Conservation (phyloP, 441 rosid species). For the Populus hybrid region DNA sequence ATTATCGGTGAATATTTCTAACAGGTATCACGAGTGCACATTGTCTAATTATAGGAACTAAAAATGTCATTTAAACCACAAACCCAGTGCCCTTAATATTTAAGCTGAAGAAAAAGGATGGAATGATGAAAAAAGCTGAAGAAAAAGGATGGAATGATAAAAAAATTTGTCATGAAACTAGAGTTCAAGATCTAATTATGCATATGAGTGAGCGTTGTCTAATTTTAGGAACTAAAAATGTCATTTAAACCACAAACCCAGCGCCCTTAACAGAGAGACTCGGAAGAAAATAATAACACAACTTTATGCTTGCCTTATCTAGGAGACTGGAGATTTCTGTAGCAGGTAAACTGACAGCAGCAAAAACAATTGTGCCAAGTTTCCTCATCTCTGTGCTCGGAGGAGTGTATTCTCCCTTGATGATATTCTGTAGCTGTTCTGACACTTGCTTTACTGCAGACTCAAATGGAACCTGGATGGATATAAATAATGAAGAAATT, state of each 20-base stretch:
- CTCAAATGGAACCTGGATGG: constrained; percentile 72
- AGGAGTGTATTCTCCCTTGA: constrained; percentile 59
- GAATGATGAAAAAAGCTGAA: neutral
- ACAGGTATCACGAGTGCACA: too few species aligned
- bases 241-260: neutral
- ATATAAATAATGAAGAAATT: constrained; percentile 14
- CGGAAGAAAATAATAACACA: neutral
- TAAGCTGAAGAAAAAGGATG: neutral
- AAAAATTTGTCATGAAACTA: too few species aligned
- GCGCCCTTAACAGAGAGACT: neutral
- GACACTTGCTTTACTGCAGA: constrained; percentile 59
- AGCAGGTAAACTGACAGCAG: constrained; percentile 70
- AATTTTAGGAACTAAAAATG: neutral
- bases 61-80: too few species aligned
- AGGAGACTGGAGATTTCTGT: constrained; percentile 53
- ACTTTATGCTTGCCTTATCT: constrained; percentile 44
- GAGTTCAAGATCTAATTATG: too few species aligned
- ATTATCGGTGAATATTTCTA: neutral
- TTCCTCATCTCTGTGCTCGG: constrained; percentile 68
- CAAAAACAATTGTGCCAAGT: constrained; percentile 67
- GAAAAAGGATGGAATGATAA: neutral
- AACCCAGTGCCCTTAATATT: neutral
- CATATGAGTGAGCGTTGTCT: neutral
- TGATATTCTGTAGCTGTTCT: constrained; percentile 67
- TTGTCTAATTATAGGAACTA: too few species aligned